Conservation (phyloP, 176 grass and related monocot species). For the Metroxylon sagu region DNA sequence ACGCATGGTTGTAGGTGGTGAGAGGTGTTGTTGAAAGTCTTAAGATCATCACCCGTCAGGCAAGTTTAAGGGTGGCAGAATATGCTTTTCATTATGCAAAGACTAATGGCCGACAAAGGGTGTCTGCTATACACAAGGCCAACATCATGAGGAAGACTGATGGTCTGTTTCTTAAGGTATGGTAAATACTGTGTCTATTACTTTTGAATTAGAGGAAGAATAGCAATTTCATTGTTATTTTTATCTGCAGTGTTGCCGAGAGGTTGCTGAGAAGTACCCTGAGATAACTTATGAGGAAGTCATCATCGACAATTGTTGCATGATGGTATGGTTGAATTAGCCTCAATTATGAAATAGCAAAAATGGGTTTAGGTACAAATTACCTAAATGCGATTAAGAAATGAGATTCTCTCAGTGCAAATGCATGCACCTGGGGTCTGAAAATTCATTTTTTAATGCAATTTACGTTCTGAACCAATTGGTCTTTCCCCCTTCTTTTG, state of each 20-base stretch:
- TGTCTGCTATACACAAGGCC: constrained; percentile 96
- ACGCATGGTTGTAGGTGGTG: constrained; percentile 48
- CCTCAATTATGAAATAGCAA: too few species aligned
- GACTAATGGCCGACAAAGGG: constrained; percentile 69
- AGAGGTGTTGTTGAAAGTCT: constrained; percentile 97
- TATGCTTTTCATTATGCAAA: constrained; percentile 99
- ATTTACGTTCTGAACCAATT: background rate
- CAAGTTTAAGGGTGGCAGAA: constrained; percentile 95
- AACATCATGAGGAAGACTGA: constrained; percentile 99
- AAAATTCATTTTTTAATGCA: background rate
- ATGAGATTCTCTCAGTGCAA: too few species aligned
- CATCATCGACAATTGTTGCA: constrained; percentile 97
- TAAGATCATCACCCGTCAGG: constrained; percentile 96
- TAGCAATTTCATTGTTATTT: constrained; percentile 7
- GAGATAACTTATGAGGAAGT: constrained; percentile 91
- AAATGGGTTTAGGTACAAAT: too few species aligned
- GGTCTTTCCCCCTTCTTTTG: background rate
- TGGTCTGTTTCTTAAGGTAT: constrained; percentile 96
- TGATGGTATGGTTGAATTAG: constrained; percentile 56
- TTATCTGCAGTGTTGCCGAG: constrained; percentile 74
- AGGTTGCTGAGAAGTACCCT: constrained; percentile 94
- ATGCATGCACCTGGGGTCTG: background rate
- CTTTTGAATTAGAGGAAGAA: constrained; percentile 11
- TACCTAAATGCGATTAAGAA: too few species aligned
- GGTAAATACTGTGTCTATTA: background rate